Conservation (phyloP, 441 rosid species). For the Gossypium aridum region DNA sequence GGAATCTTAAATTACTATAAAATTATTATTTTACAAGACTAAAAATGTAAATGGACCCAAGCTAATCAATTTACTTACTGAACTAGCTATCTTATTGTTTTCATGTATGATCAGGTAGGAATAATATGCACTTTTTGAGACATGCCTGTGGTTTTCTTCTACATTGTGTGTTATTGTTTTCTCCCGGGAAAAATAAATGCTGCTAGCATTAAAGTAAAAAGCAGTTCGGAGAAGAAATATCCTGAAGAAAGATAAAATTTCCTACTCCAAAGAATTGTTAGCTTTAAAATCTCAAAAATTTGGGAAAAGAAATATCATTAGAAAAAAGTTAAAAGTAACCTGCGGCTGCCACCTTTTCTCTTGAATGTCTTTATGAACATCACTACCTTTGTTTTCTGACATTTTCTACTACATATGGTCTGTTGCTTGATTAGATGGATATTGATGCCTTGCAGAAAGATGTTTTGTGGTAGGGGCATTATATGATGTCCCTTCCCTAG, state of each 20-base stretch:
- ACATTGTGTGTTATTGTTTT: neutral
- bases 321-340: neutral
- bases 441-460: neutral
- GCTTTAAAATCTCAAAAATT: neutral
- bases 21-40: neutral
- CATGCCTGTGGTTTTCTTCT: neutral
- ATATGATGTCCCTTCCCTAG: neutral
- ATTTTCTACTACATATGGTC: neutral
- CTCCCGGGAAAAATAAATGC: neutral
- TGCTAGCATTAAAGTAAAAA: neutral
- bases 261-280: neutral
- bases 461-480: neutral
- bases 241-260: neutral
- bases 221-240: neutral
- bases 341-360: neutral
- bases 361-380: neutral
- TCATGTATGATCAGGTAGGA: neutral
- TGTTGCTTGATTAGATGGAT: neutral
- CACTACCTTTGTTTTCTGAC: constrained; percentile 1
- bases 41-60: neutral
- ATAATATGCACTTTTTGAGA: neutral
- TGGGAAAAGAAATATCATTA: neutral
- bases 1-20: neutral
- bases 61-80: neutral
- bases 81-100: neutral